These are phyloP conservation scores for Clavulina sp. DNA, from an alignment of 768 basidiomycete species.

Conservation along the genomic window DNA sequence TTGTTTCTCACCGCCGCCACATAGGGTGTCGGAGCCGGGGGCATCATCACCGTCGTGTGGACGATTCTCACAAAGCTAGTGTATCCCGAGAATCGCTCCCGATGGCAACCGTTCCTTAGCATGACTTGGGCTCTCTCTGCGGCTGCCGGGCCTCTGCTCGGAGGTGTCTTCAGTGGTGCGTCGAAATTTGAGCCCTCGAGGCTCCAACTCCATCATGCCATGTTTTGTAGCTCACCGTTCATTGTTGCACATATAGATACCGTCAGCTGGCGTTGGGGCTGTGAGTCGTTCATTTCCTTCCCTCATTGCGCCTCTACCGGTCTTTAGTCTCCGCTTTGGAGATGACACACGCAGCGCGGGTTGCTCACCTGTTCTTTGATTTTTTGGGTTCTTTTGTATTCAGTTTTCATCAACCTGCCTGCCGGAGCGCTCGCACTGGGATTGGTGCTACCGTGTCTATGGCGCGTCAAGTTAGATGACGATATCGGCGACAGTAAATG, in stretches of 20 bases:
- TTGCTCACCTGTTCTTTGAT: too few relatives aligned
- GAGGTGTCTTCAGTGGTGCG: constrained; percentile 65
- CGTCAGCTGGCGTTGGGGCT: constrained; percentile 70
- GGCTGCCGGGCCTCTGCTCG: constrained; percentile 65
- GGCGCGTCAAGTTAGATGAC: background rate
- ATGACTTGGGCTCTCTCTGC: constrained; percentile 79
- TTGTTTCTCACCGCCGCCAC: too few relatives aligned
- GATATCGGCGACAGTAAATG: too few relatives aligned
- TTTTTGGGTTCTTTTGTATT: background rate
- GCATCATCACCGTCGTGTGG: constrained; percentile 69
- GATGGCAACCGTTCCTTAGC: constrained; percentile 74
- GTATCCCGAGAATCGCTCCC: constrained; percentile 46
- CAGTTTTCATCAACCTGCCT: constrained; percentile 75
- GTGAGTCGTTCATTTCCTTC: constrained; percentile 29
- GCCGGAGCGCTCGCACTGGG: constrained; percentile 28
- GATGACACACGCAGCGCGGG: too few relatives aligned
- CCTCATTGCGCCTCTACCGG: constrained; percentile 10
- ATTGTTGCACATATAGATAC: constrained; percentile 5
- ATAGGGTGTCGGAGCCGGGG: constrained; percentile 70
- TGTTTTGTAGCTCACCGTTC: too few relatives aligned
- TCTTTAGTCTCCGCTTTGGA: too few relatives aligned
- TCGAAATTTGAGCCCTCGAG: background rate
- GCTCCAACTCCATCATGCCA: too few relatives aligned
- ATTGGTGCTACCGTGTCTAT: constrained; percentile 2
- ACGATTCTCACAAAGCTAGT: constrained; percentile 75